Conservation (phyloP, 139 green algal species). For the Coccomyxa sp. region DNA sequence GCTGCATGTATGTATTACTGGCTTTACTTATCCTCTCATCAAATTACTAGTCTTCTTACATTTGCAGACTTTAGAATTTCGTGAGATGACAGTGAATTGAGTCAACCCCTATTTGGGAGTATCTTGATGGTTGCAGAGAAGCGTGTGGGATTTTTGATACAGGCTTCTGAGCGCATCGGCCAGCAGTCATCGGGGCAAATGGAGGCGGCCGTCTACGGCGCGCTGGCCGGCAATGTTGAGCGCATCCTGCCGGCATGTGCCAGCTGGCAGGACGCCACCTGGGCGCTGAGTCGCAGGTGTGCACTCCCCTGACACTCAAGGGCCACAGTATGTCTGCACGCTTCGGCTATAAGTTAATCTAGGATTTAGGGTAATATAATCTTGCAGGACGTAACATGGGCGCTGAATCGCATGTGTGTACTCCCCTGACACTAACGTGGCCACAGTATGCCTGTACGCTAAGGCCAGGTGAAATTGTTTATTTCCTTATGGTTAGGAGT, state of each 20-base stretch:
- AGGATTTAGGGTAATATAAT: no score
- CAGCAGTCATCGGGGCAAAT: not conserved
- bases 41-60: no score
- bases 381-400: constrained; percentile 75
- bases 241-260: constrained; percentile 53
- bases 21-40: not conserved
- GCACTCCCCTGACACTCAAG: not conserved
- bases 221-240: constrained; percentile 43
- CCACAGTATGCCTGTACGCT: no score
- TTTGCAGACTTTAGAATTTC: no score
- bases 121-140: not conserved
- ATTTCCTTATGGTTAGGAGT: no score
- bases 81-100: not conserved
- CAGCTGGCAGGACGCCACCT: constrained; percentile 70
- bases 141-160: not conserved
- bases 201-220: constrained; percentile 66
- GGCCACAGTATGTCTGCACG: no score
- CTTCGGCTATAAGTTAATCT: no score
- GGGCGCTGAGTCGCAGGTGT: constrained; percentile 49
- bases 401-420: constrained; percentile 35
- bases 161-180: constrained; percentile 12
- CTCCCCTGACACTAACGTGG: no score
- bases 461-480: no score
- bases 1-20: not conserved
- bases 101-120: not conserved